Base-by-base conservation (phyloP, 257 asterid species). In the Galeopsis tetrahit region DNA sequence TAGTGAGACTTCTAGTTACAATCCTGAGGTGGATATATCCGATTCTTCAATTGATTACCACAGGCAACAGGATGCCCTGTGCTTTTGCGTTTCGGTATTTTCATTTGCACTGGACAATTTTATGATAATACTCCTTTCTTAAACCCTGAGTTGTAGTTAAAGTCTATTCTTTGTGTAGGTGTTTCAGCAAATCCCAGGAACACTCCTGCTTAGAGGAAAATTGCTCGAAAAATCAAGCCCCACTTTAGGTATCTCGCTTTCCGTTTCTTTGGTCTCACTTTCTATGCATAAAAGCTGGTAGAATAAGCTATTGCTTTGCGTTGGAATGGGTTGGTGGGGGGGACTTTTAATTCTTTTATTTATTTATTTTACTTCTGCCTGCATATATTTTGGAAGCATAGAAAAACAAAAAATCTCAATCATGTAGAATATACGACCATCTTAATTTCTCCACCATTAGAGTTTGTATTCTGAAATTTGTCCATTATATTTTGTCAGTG, bases 111-210 rank as follows among this genome's bases (percentile, higher is more conserved):
- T 8, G 5, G 15, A 33, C 68, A 66, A 14, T 59, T 48, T 71
- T 15, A 9, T 48, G 58, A 32, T 21, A 38, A 8, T 49, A 11
- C 7, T 62, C 28, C 38, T 56, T 52, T 57, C 28, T 66, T 70
- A 51, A 15, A 35, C 17, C 53, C 13, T n/a, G 52, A 39, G 28
- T 13, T 49, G 10, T 55, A 42, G 14, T 72, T 71, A 8, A 62
- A 46, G 33, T 67, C 60, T 36, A 14, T 55, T 59, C 28, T 62
- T 33, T 81, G 39, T 77, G 15, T 74, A 88, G 98, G 93, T 94
- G 63, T 94, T 94, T 74, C 93, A 94, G 88, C 97, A 88, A 77
- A 90, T 78, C 63, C 96, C 97, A 13, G 99, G 97, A 38, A 86
- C 95, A 15, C 93, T 91, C 65, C 52, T 94, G 84, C 83, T 89